Conservation (phyloP, 345 rosid genomes). For the Garcia nutans region DNA sequence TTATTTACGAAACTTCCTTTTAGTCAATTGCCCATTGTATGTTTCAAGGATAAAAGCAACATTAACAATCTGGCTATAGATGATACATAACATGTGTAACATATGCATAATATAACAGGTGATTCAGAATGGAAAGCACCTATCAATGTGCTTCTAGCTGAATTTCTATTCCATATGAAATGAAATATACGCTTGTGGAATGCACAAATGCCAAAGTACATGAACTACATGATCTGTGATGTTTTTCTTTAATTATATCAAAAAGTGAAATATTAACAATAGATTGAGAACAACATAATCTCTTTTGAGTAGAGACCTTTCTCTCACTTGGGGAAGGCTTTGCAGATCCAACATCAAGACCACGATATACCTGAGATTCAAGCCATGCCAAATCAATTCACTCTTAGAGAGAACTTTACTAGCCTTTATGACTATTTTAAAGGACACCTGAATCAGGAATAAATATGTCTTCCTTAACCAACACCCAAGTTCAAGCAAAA, state of each 20-base stretch:
- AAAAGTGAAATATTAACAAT: background rate
- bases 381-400: constrained; percentile 6
- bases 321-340: constrained; percentile 68
- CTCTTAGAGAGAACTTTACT: background rate
- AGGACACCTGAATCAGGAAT: background rate
- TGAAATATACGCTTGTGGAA: background rate
- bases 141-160: background rate
- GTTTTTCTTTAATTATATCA: background rate
- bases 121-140: background rate
- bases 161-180: background rate
- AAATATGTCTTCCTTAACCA: background rate
- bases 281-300: background rate
- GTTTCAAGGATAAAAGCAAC: background rate
- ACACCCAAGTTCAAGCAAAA: background rate
- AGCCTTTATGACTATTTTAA: background rate
- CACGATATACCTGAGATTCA: constrained; percentile 64
- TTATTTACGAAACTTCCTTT: background rate
- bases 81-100: too few relatives aligned
- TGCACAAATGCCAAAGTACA: background rate
- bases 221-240: background rate
- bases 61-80: background rate
- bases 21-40: background rate
- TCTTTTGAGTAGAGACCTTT: constrained; percentile 45
- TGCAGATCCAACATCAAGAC: constrained; percentile 82
- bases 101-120: background rate